These are phyloP conservation scores for Domatiomyces globalis DNA, from an alignment of 2,329 filamentous ascomycete species.

Conservation along the genomic window DNA sequence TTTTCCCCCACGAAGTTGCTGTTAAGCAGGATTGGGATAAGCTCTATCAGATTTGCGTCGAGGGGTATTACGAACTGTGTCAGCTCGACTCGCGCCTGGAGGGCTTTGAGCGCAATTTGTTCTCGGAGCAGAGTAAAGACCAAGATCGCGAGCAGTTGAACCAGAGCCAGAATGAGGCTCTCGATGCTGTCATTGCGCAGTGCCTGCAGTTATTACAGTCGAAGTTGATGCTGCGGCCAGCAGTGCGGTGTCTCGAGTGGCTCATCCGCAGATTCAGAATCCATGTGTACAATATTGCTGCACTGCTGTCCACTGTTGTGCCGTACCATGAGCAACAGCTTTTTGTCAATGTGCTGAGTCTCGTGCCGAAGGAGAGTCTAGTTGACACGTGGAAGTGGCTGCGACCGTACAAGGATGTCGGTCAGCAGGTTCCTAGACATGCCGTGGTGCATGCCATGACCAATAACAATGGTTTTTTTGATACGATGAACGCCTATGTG, in stretches of 20 bases:
- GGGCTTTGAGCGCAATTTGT: constrained; percentile 62
- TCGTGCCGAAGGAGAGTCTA: constrained; percentile 58
- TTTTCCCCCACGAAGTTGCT: constrained; percentile 78
- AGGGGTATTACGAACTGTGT: constrained; percentile 86
- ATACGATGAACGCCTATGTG: constrained; percentile 63
- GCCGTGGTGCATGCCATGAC: constrained; percentile 72
- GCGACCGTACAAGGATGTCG: constrained; percentile 66
- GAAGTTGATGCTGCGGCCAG: constrained; percentile 67
- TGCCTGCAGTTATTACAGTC: constrained; percentile 71
- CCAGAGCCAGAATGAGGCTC: constrained; percentile 61
- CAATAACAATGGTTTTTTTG: constrained; percentile 62
- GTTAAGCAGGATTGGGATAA: constrained; percentile 80
- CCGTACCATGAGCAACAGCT: constrained; percentile 80
- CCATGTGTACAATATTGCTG: constrained; percentile 76
- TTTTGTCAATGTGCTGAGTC: constrained; percentile 75
- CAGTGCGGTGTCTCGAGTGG: constrained; percentile 89
- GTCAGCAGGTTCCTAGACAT: constrained; percentile 62
- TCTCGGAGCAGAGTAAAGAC: constrained; percentile 82
- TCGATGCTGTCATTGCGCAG: constrained; percentile 62
- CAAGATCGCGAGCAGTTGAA: constrained; percentile 82
- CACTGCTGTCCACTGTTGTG: constrained; percentile 69
- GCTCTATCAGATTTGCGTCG: constrained; percentile 70
- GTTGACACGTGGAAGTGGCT: constrained; percentile 70
- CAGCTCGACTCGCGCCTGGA: constrained; percentile 67
- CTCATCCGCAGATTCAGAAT: constrained; percentile 78